Percentiles rank a stretch among this genome's conserved stretches.
These are phyloP conservation scores for Fusarium sp. DNA, from an alignment of 2,329 filamentous ascomycete species.

Conservation along the genomic window DNA sequence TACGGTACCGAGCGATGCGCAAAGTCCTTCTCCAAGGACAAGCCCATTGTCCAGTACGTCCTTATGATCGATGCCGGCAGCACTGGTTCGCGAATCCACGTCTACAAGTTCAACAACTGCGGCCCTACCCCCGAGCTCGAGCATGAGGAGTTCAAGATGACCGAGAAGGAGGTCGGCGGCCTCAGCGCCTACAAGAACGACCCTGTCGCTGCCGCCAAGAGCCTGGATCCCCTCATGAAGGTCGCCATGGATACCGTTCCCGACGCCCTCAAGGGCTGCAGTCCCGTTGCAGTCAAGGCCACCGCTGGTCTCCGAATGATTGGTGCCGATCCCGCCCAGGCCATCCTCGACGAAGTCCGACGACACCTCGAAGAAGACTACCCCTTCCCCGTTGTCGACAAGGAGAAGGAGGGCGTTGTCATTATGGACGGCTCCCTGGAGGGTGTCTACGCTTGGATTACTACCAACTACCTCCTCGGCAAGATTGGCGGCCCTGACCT, in stretches of 20 bases:
- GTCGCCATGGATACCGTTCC: constrained; percentile 89
- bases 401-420: constrained; percentile 87
- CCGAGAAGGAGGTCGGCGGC: constrained; percentile 85
- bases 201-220: constrained; percentile 89
- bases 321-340: constrained; percentile 83
- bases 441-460: constrained; percentile 99
- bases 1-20: constrained; percentile 83
- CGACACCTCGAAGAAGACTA: constrained; percentile 88
- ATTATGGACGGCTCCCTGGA: constrained; percentile 99
- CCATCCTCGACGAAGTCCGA: constrained; percentile 89
- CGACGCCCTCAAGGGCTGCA: constrained; percentile 90
- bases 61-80: constrained; percentile 99
- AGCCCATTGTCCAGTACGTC: constrained; percentile 96
- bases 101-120: constrained; percentile 99
- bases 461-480: constrained; percentile 96
- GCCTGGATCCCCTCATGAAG: constrained; percentile 89
- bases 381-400: constrained; percentile 93
- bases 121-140: constrained; percentile 95
- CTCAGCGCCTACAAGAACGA: constrained; percentile 91
- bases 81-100: constrained; percentile 97
- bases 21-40: constrained; percentile 86
- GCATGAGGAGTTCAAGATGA: constrained; percentile 93
- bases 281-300: constrained; percentile 96
- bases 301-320: constrained; percentile 94
- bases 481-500: constrained; percentile 96